phyloP scores from a whole-genome alignment of 2,329 filamentous ascomycete genomes.

The Penicillium rolfsii region DNA sequence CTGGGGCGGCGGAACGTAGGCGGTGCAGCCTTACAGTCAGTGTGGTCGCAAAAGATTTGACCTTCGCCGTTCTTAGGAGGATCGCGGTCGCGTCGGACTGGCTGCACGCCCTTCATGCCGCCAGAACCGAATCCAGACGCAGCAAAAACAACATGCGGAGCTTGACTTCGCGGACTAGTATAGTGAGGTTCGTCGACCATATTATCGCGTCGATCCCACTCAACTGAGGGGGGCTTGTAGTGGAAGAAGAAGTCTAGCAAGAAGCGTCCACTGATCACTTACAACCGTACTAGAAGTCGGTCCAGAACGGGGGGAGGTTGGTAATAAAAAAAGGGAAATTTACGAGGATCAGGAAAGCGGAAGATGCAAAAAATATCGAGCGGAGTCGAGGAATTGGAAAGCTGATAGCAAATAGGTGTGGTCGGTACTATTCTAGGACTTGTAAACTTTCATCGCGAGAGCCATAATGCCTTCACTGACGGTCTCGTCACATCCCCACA shows the following conservation, averaged over 20 bases:
- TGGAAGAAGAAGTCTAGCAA: conserved; percentile 26
- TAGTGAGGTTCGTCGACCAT: conserved; percentile 49
- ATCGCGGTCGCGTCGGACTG: conserved; percentile 51
- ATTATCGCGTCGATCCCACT: conserved; percentile 38
- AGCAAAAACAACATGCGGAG: conserved; percentile 38
- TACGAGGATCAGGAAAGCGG: neutral
- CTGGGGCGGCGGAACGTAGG: conserved; percentile 78
- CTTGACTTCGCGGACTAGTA: conserved; percentile 50
- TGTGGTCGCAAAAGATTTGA: conserved; percentile 74
- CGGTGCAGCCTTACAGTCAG: conserved; percentile 67
- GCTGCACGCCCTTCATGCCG: conserved; percentile 40
- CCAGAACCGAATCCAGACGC: conserved; percentile 38
- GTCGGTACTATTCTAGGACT: too few species aligned
- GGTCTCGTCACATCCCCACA: too few species aligned
- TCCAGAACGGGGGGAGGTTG: neutral
- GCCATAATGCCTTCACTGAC: too few species aligned
- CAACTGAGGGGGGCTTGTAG: conserved; percentile 28
- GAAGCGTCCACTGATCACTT: conserved; percentile 26
- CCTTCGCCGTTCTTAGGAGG: conserved; percentile 68
- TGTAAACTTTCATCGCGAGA: too few species aligned
- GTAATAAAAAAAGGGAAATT: neutral
- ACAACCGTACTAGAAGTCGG: conserved; percentile 7
- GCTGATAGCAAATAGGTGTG: too few species aligned
- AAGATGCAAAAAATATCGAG: too few species aligned
- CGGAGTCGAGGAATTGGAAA: too few species aligned